Evolutionary conservation across 441 rosid genomes (phyloP).

Genomic region (Hura crepitans): DNA sequence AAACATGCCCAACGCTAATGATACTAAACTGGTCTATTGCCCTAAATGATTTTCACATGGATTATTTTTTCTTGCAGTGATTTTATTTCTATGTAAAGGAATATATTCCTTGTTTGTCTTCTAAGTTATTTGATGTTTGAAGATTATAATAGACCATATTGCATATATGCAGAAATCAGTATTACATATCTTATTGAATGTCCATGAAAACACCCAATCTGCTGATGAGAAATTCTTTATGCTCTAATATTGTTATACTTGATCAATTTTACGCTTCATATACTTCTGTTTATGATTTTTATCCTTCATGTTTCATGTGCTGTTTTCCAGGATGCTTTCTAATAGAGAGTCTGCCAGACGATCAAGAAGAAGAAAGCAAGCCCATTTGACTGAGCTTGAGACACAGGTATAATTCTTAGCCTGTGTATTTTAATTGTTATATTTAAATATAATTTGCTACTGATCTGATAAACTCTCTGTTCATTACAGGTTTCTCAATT

Average conservation of each 20-base stretch:
- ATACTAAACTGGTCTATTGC: neutral
- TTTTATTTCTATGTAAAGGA: neutral
- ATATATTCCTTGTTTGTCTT: neutral
- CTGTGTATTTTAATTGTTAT: constrained; percentile 7
- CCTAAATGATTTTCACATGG: neutral
- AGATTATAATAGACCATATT: neutral
- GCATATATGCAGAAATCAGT: neutral
- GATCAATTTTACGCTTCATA: constrained; percentile 7
- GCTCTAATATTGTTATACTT: neutral
- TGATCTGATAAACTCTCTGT: constrained; percentile 8
- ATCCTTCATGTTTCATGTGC: constrained; percentile 15
- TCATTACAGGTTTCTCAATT: constrained; percentile 61
- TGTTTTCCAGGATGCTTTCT: constrained; percentile 64
- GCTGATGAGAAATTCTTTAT: neutral
- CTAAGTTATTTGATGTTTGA: neutral
- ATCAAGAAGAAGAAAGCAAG: constrained; percentile 89
- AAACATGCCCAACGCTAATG: neutral
- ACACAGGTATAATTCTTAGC: constrained; percentile 50
- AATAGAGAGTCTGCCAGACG: constrained; percentile 97
- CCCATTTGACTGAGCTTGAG: constrained; percentile 80
- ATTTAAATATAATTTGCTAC: neutral
- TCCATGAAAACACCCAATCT: neutral
- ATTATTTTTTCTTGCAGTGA: no score
- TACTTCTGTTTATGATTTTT: constrained; percentile 15
- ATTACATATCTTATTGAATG: neutral